These are phyloP conservation scores for Lagenaria siceraria DNA, from an alignment of 306 rosid genomes.

Conservation along the genomic window DNA sequence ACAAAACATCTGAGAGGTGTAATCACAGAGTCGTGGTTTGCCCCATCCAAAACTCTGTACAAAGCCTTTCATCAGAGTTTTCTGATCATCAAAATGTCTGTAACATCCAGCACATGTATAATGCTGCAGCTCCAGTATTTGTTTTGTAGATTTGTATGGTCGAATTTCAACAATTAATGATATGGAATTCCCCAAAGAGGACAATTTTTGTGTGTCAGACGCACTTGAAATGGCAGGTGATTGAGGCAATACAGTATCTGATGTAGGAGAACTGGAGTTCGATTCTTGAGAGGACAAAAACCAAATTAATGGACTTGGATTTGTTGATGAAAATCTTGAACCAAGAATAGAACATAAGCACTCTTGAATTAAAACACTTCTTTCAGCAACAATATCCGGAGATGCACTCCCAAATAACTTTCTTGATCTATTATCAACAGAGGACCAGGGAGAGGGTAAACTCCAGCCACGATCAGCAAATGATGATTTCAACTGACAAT, in stretches of 20 bases:
- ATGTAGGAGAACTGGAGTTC: constrained; percentile 33
- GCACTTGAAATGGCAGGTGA: constrained; percentile 23
- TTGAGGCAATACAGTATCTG: constrained; percentile 21
- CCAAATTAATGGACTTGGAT: constrained; percentile 56
- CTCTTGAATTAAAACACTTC: constrained; percentile 89
- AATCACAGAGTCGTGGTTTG: constrained; percentile 88
- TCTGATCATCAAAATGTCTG: constrained; percentile 77
- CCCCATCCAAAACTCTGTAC: constrained; percentile 95
- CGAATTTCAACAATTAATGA: constrained; percentile 84
- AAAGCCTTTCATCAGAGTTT: constrained; percentile 57
- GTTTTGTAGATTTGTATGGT: constrained; percentile 59
- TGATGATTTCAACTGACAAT: constrained; percentile 53
- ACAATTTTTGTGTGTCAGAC: constrained; percentile 20
- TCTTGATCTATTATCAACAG: constrained; percentile 68
- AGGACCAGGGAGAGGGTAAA: constrained; percentile 79
- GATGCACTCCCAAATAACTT: constrained; percentile 84
- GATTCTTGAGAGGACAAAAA: constrained; percentile 82
- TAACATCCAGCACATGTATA: constrained; percentile 89
- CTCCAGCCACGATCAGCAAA: constrained; percentile 58
- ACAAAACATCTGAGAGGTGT: constrained; percentile 83
- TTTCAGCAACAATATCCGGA: constrained; percentile 78
- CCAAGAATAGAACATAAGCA: constrained; percentile 62
- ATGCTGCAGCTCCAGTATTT: constrained; percentile 84
- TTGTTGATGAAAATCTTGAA: constrained; percentile 42
- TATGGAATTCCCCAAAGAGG: constrained; percentile 72